Conservation (phyloP, 2,329 filamentous ascomycete genomes). For the Xenosphaeropsis pyriputrescens region DNA sequence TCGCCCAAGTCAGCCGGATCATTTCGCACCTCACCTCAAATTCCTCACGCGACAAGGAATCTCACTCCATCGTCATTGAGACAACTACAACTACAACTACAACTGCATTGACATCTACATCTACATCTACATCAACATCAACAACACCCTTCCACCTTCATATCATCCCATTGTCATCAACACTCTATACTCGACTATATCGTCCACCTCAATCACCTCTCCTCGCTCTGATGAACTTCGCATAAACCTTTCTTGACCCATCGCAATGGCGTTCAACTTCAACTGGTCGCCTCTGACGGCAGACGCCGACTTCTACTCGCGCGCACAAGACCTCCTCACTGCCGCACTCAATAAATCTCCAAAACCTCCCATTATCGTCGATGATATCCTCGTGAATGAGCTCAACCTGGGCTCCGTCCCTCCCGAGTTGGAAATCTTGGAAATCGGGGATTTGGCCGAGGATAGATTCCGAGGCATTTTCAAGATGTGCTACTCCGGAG, state of each 20-base stretch:
- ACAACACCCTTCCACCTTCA: background rate
- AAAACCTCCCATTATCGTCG: constrained; percentile 96
- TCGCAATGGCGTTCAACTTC: constrained; percentile 96
- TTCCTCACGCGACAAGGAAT: constrained; percentile 9
- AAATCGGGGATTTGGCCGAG: constrained; percentile 94
- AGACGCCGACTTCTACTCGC: constrained; percentile 79
- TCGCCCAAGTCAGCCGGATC: no score
- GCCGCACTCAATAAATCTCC: constrained; percentile 93
- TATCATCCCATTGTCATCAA: background rate
- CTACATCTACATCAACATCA: no score
- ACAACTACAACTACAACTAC: no score
- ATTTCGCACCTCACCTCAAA: background rate
- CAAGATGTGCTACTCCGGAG: constrained; percentile 96
- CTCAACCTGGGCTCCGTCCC: constrained; percentile 91
- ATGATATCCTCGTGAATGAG: constrained; percentile 97
- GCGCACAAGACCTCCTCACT: constrained; percentile 87
- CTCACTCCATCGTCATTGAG: constrained; percentile 1
- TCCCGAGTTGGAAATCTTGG: constrained; percentile 88
- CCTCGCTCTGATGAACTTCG: constrained; percentile 7
- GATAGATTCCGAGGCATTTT: constrained; percentile 96
- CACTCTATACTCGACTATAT: background rate
- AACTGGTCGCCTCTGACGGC: constrained; percentile 99
- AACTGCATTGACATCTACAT: no score
- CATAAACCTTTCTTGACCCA: constrained; percentile 6
- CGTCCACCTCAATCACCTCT: background rate